Evolutionary conservation across 2,329 filamentous ascomycete species (phyloP).

Genomic region (Sporothrix variecibatus): DNA sequence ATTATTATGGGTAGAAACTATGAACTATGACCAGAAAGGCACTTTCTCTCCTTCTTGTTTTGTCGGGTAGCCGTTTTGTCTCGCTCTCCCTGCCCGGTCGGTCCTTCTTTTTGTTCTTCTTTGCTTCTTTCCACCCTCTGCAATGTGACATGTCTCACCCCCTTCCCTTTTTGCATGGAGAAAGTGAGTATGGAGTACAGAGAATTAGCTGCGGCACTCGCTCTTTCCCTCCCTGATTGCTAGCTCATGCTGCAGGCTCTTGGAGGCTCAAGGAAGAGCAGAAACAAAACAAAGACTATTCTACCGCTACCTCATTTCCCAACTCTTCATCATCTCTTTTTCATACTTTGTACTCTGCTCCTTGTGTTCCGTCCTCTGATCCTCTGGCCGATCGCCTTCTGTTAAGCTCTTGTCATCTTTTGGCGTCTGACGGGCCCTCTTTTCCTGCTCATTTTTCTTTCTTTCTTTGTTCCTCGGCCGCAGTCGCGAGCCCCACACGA

Average conservation of each 20-base stretch:
- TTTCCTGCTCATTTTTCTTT: background rate
- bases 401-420: constrained; percentile 10
- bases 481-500: constrained; percentile 6
- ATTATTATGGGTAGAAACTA: background rate
- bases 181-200: background rate
- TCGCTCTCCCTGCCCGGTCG: constrained; percentile 12
- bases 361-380: background rate
- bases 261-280: background rate
- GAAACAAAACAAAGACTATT: background rate
- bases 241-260: background rate
- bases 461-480: background rate
- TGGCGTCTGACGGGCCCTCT: background rate
- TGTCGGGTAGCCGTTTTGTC: background rate
- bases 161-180: background rate
- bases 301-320: background rate
- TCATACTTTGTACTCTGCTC: background rate
- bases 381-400: background rate
- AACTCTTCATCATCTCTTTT: background rate
- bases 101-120: background rate
- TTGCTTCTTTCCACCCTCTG: constrained; percentile 2
- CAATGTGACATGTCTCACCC: constrained; percentile 16
- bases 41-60: background rate
- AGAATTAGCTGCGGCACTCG: background rate
- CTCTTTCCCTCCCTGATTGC: background rate
- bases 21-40: background rate